Percentiles rank a stretch among this genome's conserved stretches.
These are phyloP conservation scores for Suillus hirtellus DNA, from an alignment of 768 basidiomycete species.

Conservation along the genomic window DNA sequence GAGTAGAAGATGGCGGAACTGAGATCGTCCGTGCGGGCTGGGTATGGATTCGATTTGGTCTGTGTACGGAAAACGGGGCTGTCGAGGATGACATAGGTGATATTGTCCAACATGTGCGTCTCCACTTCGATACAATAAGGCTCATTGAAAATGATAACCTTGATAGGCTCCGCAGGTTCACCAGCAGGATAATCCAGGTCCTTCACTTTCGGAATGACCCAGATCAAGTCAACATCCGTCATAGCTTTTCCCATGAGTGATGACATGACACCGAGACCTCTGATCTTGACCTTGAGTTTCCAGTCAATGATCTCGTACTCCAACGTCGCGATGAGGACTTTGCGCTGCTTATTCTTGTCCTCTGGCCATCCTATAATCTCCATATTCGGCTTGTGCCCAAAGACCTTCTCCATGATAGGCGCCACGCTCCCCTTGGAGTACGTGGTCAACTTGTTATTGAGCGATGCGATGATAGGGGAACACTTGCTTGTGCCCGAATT, in stretches of 20 bases:
- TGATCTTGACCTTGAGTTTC: constrained; percentile 98
- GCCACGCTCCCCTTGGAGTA: constrained; percentile 63
- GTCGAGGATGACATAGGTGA: constrained; percentile 92
- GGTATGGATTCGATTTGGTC: constrained; percentile 94
- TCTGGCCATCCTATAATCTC: constrained; percentile 97
- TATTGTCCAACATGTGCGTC: constrained; percentile 86
- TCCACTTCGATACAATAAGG: constrained; percentile 95
- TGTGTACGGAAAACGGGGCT: constrained; percentile 96
- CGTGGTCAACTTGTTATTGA: constrained; percentile 60
- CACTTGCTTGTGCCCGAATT: constrained; percentile 71
- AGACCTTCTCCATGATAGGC: constrained; percentile 71
- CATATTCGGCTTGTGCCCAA: constrained; percentile 53
- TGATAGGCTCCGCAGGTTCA: constrained; percentile 90
- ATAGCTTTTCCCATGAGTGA: constrained; percentile 97
- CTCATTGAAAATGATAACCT: constrained; percentile 95
- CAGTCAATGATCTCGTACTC: constrained; percentile 98
- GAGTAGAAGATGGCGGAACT: constrained; percentile 97
- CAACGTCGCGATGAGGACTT: constrained; percentile 87
- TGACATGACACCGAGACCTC: constrained; percentile 98
- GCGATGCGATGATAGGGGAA: constrained; percentile 79
- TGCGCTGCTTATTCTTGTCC: constrained; percentile 85
- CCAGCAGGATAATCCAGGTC: constrained; percentile 91
- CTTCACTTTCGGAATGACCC: constrained; percentile 94
- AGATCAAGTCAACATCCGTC: constrained; percentile 93
- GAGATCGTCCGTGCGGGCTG: constrained; percentile 95